Evolutionary conservation across 768 basidiomycete genomes (phyloP).

Genomic region (Lactarius tabidus): DNA sequence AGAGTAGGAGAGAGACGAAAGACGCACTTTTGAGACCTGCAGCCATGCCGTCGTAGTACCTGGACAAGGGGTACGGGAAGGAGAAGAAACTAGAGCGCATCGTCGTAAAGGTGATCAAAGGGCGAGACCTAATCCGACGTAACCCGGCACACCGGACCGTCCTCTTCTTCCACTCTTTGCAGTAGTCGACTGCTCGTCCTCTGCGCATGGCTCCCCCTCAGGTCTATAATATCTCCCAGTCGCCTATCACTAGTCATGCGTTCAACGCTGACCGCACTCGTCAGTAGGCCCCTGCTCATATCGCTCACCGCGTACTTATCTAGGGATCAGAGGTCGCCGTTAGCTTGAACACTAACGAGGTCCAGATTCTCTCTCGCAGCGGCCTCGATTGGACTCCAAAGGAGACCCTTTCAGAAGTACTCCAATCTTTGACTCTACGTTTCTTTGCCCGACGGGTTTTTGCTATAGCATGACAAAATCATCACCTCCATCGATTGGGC

Average conservation of each 20-base stretch:
- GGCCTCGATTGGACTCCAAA: constrained; percentile 65
- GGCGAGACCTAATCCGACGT: neutral
- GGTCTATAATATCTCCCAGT: constrained; percentile 72
- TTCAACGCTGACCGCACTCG: constrained; percentile 88
- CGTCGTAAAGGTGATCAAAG: neutral
- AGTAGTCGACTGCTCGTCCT: constrained; percentile 92
- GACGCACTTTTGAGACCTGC: constrained; percentile 27
- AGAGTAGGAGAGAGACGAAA: neutral
- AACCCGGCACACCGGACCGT: neutral
- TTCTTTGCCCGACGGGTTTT: neutral
- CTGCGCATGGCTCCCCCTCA: constrained; percentile 68
- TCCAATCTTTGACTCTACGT: constrained; percentile 5
- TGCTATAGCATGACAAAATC: constrained; percentile 87
- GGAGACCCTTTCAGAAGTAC: constrained; percentile 83
- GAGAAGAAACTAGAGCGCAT: constrained; percentile 7
- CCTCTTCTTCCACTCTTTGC: constrained; percentile 28
- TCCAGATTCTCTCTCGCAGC: constrained; percentile 68
- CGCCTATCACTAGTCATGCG: constrained; percentile 83
- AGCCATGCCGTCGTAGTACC: constrained; percentile 22
- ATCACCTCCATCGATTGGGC: constrained; percentile 99
- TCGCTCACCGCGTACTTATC: constrained; percentile 16
- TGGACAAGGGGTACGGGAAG: neutral
- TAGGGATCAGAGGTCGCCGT: constrained; percentile 80
- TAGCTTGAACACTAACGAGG: constrained; percentile 86
- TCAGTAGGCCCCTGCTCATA: constrained; percentile 41